Conservation (phyloP, 164 flowering plant genomes). For the Aristolochia contorta region DNA sequence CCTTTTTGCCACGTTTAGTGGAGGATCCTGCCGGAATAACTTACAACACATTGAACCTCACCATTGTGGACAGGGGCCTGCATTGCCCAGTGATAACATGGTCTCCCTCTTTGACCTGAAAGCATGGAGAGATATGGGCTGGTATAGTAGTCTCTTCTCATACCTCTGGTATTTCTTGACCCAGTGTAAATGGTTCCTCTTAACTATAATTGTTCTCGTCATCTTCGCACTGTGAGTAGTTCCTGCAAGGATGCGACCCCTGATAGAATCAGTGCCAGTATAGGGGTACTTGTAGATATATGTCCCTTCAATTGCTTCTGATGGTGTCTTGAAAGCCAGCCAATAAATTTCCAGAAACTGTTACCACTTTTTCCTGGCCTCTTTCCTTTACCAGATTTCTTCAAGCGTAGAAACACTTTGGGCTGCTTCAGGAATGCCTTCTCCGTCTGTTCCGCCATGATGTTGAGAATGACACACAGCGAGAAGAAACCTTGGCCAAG, state of each 20-base stretch:
- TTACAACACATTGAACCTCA: constrained; percentile 58
- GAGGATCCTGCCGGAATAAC: constrained; percentile 63
- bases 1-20: constrained; percentile 51
- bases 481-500: too few relatives aligned
- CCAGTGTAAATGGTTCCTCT: constrained; percentile 23
- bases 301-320: constrained; percentile 20
- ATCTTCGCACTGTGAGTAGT: constrained; percentile 32
- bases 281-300: constrained; percentile 31
- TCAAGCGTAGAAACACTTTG: constrained; percentile 13
- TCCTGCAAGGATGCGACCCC: constrained; percentile 26
- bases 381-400: constrained; percentile 17
- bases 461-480: too few relatives aligned
- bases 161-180: constrained; percentile 34
- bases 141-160: constrained; percentile 32
- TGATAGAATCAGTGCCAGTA: constrained; percentile 25
- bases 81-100: constrained; percentile 32
- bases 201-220: constrained; percentile 28
- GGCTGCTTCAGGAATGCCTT: constrained; percentile 19
- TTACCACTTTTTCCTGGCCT: constrained; percentile 18
- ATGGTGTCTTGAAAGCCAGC: constrained; percentile 14
- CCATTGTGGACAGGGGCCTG: constrained; percentile 64
- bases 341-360: constrained; percentile 14
- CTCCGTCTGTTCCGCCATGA: too few relatives aligned
- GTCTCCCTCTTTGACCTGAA: constrained; percentile 37
- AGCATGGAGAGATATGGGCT: constrained; percentile 31